Evolutionary conservation across 805 yeast genomes (phyloP).

Genomic region (Candida qinlingensis): DNA sequence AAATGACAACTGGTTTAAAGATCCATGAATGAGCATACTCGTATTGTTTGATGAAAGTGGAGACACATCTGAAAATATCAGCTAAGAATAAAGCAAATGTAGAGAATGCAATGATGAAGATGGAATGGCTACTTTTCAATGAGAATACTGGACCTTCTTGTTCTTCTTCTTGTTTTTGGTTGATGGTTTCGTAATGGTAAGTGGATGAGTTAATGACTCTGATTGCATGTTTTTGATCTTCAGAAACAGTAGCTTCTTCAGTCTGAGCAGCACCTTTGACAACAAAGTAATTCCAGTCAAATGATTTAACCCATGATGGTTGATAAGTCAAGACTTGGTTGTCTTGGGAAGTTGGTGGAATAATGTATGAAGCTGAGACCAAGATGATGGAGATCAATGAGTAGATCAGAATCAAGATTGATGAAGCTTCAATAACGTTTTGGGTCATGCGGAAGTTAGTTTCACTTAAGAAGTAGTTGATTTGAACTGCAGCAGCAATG

Average conservation of each 20-base stretch:
- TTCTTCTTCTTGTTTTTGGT: constrained; percentile 12
- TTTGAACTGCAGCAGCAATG: constrained; percentile 57
- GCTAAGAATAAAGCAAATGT: constrained; percentile 47
- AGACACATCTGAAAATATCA: constrained; percentile 45
- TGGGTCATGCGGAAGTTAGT: constrained; percentile 44
- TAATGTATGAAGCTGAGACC: constrained; percentile 45
- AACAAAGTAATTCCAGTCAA: constrained; percentile 55
- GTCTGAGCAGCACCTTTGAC: constrained; percentile 43
- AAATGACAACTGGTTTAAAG: constrained; percentile 55
- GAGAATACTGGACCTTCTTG: neutral
- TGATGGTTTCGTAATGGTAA: constrained; percentile 30
- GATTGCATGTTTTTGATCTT: constrained; percentile 36
- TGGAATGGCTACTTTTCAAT: constrained; percentile 28
- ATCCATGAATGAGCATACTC: constrained; percentile 37
- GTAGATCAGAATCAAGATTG: constrained; percentile 43
- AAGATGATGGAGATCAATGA: constrained; percentile 50
- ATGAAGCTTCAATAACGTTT: constrained; percentile 49
- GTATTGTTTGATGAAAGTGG: constrained; percentile 33
- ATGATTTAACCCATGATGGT: constrained; percentile 74
- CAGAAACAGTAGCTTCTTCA: constrained; percentile 34
- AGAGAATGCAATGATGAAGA: constrained; percentile 37
- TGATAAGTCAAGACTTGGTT: constrained; percentile 52
- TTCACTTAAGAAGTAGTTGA: constrained; percentile 45
- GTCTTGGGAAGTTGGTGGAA: constrained; percentile 51
- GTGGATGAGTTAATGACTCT: constrained; percentile 59